Conservation (phyloP, 176 grass and related monocot species). For the Thinopyrum elongatum region DNA sequence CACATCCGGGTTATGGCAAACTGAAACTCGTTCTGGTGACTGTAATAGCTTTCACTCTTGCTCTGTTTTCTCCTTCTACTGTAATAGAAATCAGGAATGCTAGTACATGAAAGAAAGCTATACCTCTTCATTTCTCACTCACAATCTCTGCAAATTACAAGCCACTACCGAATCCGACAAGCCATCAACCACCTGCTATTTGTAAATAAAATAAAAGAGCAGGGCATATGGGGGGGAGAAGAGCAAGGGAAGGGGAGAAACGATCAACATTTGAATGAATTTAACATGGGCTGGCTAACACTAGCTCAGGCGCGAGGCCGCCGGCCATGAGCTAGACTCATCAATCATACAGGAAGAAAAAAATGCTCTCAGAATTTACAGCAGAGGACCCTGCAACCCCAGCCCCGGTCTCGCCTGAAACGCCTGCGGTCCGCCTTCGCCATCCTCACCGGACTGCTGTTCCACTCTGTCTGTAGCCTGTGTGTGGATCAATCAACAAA, state of each 20-base stretch:
- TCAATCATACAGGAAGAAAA: constrained; percentile 19
- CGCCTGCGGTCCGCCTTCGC: constrained; percentile 63
- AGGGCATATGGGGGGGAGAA: constrained; percentile 14
- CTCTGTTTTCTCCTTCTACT: background rate
- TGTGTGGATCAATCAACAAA: constrained; percentile 32
- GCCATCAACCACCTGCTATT: constrained; percentile 51
- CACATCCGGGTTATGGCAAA: background rate
- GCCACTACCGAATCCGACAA: constrained; percentile 43
- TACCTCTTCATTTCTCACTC: constrained; percentile 46
- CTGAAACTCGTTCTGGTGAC: background rate
- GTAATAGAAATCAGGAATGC: background rate
- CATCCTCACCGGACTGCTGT: constrained; percentile 92
- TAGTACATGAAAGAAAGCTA: constrained; percentile 32
- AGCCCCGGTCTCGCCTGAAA: constrained; percentile 50
- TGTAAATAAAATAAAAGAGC: constrained; percentile 46
- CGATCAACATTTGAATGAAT: constrained; percentile 47
- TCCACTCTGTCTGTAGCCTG: constrained; percentile 86
- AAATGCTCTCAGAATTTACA: constrained; percentile 64
- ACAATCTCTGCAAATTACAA: constrained; percentile 40
- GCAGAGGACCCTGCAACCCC: constrained; percentile 69
- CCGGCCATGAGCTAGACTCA: constrained; percentile 20
- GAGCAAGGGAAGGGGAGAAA: constrained; percentile 9
- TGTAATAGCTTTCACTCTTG: background rate
- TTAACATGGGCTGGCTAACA: constrained; percentile 43
- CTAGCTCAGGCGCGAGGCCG: constrained; percentile 18